Evolutionary conservation across 2,329 filamentous ascomycete genomes (phyloP).

Genomic region (Rhinocladiella similis): DNA sequence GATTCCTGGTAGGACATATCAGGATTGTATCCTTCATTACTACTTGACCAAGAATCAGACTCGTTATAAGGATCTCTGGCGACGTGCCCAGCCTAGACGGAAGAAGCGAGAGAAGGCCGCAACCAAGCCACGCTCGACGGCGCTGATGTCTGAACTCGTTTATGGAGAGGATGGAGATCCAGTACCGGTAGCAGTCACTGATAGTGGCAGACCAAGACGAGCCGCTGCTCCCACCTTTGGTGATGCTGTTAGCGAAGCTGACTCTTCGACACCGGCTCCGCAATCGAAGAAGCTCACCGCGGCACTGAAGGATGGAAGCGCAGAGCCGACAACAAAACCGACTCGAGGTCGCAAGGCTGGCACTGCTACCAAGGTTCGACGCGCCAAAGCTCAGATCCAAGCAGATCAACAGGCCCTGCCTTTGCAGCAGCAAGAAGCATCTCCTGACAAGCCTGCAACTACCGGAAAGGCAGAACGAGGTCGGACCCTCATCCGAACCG

Average conservation of each 20-base stretch:
- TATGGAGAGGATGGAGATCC: conserved; percentile 46
- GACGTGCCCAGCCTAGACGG: conserved; percentile 43
- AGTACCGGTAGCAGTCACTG: conserved; percentile 44
- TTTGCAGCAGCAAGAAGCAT: conserved; percentile 18
- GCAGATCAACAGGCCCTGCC: conserved; percentile 22
- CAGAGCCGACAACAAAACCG: conserved; percentile 32
- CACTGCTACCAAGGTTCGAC: conserved; percentile 25
- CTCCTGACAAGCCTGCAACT: conserved; percentile 15
- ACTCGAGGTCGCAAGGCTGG: conserved; percentile 28
- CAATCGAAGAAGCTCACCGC: conserved; percentile 32
- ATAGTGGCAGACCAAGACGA: conserved; percentile 50
- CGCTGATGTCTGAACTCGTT: conserved; percentile 49
- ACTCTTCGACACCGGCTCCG: conserved; percentile 34
- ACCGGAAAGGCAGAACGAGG: conserved; percentile 14
- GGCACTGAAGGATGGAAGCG: conserved; percentile 28
- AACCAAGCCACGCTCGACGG: conserved; percentile 47
- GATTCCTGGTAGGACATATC: conserved; percentile 47
- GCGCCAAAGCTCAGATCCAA: conserved; percentile 30
- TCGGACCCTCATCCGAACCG: conserved; percentile 22
- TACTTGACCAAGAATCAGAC: conserved; percentile 52
- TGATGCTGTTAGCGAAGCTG: conserved; percentile 31
- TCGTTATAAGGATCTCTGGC: conserved; percentile 52
- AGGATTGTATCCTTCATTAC: conserved; percentile 53
- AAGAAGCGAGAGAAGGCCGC: conserved; percentile 38
- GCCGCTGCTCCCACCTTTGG: conserved; percentile 54